phyloP scores from a whole-genome alignment of 2,329 filamentous ascomycete species.

The Pleurostoma richardsiae region DNA sequence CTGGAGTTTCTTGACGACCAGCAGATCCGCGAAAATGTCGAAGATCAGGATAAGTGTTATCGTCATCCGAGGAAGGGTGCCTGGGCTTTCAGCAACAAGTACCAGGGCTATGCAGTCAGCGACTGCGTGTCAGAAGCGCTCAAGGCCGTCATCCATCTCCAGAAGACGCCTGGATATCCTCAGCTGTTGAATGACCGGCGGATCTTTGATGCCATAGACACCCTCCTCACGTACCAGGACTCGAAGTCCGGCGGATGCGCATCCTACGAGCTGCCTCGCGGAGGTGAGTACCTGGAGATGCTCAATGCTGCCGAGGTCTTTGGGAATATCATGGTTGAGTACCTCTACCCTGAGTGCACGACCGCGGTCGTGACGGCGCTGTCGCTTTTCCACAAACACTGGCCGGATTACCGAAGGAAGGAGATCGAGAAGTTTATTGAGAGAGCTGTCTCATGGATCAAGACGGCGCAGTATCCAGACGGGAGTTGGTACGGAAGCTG shows the following conservation, averaged over 20 bases:
- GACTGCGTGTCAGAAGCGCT: conserved; percentile 92
- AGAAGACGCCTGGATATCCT: conserved; percentile 72
- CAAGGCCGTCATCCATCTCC: conserved; percentile 76
- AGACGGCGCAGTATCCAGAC: conserved; percentile 68
- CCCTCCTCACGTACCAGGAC: conserved; percentile 89
- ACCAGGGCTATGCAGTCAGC: conserved; percentile 91
- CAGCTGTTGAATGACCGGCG: conserved; percentile 69
- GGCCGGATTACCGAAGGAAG: conserved; percentile 70
- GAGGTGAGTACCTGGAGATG: conserved; percentile 71
- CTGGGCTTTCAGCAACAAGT: conserved; percentile 91
- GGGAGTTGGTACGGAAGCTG: conserved; percentile 98
- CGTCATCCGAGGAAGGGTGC: conserved; percentile 87
- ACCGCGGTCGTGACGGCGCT: conserved; percentile 89
- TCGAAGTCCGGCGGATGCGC: conserved; percentile 72
- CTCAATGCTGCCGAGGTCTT: conserved; percentile 97
- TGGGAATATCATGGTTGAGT: conserved; percentile 96
- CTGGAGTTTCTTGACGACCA: conserved; percentile 84
- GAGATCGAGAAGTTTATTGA: conserved; percentile 73
- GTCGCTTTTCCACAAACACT: conserved; percentile 73
- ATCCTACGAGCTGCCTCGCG: conserved; percentile 82
- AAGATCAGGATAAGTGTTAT: conserved; percentile 75
- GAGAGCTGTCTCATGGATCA: conserved; percentile 77
- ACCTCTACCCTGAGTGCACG: conserved; percentile 97
- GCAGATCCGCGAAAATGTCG: conserved; percentile 80
- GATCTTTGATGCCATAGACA: conserved; percentile 84